Evolutionary conservation across 805 yeast species (phyloP), one percentile per base, ranked within the genome.

Genomic region (Ogataea minuta): DNA sequence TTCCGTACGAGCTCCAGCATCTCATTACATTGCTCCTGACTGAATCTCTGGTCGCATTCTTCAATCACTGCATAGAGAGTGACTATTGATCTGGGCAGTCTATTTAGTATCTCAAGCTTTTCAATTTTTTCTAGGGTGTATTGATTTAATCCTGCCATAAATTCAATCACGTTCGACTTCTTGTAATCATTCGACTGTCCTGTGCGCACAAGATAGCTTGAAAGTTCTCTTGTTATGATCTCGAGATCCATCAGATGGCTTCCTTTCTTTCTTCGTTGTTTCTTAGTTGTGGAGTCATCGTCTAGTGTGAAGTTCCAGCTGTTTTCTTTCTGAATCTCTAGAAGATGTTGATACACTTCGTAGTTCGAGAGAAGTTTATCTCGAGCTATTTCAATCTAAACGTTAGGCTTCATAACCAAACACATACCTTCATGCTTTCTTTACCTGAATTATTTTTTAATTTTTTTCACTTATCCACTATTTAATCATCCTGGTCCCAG

Each of bases 401-500:
- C n/a, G 37, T 39, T 28, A 33, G 37, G 21, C 23, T 17, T 28
- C 21, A 13, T n/a, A 9, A 7, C 23, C 19, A 16, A 15, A 44
- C 45, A 44, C 45, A 14, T 32, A 45, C 46, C 44, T 42, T 45
- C 49, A 45, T 45, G 20, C 21, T 31, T n/a, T 25, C 13, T 20
- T 35, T 23, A n/a, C n/a, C n/a, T 23, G n/a, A 20, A 4, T 23
- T 15, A 9, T 31, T 29, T 33, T 34, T 34, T 33, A 14, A 19
- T 24, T 25, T 23, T 13, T 27, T 28, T 39, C 23, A 39, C 17
- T 21, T 30, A 23, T 27, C 13, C 17, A 17, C 30, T 28, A 33
- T 21, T 32, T 43, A 88, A 66, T 90, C 96, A 45, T 76, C 96
- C 65, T 83, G 93, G 59, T 89, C 97, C 97, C 97, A 89, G 68